Conservation (phyloP, 176 grass and related monocot genomes). For the Tuctoria greenei region DNA sequence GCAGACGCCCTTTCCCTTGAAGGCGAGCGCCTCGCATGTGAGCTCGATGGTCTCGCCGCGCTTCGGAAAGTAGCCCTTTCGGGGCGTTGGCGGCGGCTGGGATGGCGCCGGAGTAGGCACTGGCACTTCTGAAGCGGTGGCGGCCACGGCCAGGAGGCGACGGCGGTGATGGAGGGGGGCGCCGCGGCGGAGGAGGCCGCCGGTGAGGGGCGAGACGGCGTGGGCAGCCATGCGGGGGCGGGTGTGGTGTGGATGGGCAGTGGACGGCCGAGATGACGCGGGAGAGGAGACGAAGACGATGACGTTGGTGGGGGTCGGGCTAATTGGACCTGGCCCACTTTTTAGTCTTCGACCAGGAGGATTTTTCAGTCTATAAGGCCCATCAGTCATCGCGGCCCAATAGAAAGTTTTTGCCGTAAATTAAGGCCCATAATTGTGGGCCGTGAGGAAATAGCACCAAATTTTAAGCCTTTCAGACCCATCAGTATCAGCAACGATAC, state of each 20-base stretch:
- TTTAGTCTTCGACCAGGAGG: too few relatives aligned
- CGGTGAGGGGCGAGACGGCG: slow-evolving; percentile 39
- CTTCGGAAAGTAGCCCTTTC: slow-evolving; percentile 71
- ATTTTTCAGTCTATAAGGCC: neutral
- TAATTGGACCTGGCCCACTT: neutral
- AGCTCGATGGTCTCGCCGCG: slow-evolving; percentile 76
- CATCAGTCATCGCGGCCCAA: neutral
- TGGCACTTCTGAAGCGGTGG: slow-evolving; percentile 29
- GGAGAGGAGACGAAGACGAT: slow-evolving; percentile 17
- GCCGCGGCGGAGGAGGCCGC: slow-evolving; percentile 34
- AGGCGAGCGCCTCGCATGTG: slow-evolving; percentile 78
- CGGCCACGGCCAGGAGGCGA: slow-evolving; percentile 42
- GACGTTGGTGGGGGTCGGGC: neutral
- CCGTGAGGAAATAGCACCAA: too few relatives aligned
- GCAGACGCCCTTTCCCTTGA: slow-evolving; percentile 92
- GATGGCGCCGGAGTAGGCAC: slow-evolving; percentile 26
- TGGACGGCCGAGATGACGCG: slow-evolving; percentile 49
- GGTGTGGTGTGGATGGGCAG: slow-evolving; percentile 6
- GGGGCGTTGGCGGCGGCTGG: slow-evolving; percentile 21
- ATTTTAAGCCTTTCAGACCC: too few relatives aligned
- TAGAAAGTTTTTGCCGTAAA: neutral
- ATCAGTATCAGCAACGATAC: too few relatives aligned
- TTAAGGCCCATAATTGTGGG: too few relatives aligned
- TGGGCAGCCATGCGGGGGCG: slow-evolving; percentile 25
- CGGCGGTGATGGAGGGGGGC: slow-evolving; percentile 20